Conservation (phyloP, 768 basidiomycete genomes). For the Russula vinacea region DNA sequence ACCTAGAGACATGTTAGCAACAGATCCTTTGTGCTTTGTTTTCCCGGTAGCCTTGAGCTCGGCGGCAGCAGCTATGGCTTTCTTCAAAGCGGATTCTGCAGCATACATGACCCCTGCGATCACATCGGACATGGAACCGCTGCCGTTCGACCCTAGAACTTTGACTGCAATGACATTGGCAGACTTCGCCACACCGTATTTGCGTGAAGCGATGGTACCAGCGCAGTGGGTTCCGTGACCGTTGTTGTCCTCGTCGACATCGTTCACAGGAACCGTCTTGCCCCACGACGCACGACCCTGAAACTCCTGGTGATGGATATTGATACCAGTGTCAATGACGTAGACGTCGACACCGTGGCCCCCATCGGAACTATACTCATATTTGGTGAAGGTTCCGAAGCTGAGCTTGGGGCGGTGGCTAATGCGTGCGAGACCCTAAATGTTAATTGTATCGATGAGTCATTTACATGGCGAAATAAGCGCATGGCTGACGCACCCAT, state of each 20-base stretch:
- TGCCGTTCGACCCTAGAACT: constrained; percentile 91
- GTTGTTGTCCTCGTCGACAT: constrained; percentile 86
- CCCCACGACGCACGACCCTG: constrained; percentile 91
- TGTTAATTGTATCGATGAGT: constrained; percentile 26
- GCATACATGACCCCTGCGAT: constrained; percentile 86
- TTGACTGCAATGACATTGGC: constrained; percentile 89
- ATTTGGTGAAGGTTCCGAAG: constrained; percentile 81
- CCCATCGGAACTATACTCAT: constrained; percentile 65
- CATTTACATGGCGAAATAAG: constrained; percentile 8
- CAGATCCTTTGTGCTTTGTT: constrained; percentile 88
- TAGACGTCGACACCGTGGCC: constrained; percentile 95
- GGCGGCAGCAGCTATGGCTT: constrained; percentile 56
- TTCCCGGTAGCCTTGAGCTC: constrained; percentile 72
- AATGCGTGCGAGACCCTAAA: constrained; percentile 89
- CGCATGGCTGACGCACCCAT: constrained; percentile 59
- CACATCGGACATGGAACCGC: constrained; percentile 93
- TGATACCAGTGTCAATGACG: constrained; percentile 87
- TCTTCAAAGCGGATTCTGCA: constrained; percentile 48
- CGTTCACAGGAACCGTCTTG: constrained; percentile 81
- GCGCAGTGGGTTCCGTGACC: constrained; percentile 96
- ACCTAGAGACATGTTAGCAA: constrained; percentile 96
- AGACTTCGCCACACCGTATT: constrained; percentile 94
- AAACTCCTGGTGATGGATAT: constrained; percentile 80
- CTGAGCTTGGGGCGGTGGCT: constrained; percentile 77
- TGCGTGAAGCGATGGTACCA: constrained; percentile 89